A percentile compares a stretch with the other conserved stretches of the same genome.
Conservation (phyloP, 2,329 filamentous ascomycete species). For the Ceratocystis eucalypticola region DNA sequence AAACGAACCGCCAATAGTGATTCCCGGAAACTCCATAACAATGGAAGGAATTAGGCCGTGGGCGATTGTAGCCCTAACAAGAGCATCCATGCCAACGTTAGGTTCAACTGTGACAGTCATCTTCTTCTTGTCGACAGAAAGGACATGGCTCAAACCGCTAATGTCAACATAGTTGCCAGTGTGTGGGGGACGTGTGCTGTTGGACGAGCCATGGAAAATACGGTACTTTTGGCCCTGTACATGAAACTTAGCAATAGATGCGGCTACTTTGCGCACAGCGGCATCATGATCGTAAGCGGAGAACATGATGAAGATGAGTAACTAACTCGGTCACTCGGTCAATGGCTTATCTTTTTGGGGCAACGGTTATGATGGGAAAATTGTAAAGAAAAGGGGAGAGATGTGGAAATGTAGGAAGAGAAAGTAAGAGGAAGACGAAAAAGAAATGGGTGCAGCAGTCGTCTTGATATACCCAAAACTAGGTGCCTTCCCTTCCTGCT, state of each 20-base stretch:
- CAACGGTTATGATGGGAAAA: no score
- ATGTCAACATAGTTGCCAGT: conserved; percentile 51
- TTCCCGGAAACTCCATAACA: conserved; percentile 61
- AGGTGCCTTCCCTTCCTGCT: background rate
- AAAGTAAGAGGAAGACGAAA: conserved; percentile 18
- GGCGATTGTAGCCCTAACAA: conserved; percentile 44
- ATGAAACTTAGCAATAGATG: conserved; percentile 33
- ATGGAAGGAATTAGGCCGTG: conserved; percentile 48
- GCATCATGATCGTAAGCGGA: conserved; percentile 29
- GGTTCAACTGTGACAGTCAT: conserved; percentile 54
- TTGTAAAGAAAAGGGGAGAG: background rate
- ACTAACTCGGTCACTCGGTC: no score
- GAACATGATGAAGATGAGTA: background rate
- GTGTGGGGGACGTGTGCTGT: conserved; percentile 50
- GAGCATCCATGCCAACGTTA: conserved; percentile 53
- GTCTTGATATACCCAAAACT: background rate
- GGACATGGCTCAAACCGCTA: conserved; percentile 46
- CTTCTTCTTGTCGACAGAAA: conserved; percentile 40
- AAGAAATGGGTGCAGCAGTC: conserved; percentile 20
- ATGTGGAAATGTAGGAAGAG: background rate
- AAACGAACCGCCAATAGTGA: conserved; percentile 56
- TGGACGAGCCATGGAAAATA: conserved; percentile 67
- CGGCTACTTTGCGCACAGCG: conserved; percentile 32
- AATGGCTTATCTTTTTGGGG: no score
- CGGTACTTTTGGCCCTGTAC: conserved; percentile 43